These are phyloP conservation scores for Exophiala xenobiotica DNA, from an alignment of 2,329 filamentous ascomycete species.

Conservation along the genomic window DNA sequence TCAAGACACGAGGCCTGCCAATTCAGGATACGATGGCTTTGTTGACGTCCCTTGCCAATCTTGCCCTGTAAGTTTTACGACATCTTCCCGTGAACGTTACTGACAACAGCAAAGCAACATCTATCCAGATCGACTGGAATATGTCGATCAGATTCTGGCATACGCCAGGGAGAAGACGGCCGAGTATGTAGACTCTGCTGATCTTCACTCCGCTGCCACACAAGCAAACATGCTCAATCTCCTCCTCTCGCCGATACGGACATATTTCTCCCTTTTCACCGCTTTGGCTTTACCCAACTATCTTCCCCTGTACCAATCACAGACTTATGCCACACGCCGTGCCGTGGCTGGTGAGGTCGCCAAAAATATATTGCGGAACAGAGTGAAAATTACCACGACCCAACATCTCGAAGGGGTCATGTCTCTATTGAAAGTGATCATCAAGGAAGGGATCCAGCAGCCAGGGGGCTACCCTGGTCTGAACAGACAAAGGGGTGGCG, in stretches of 20 bases:
- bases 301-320: conserved; percentile 82
- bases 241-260: conserved; percentile 83
- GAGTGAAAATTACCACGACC: conserved; percentile 73
- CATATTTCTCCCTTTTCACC: conserved; percentile 94
- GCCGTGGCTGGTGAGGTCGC: conserved; percentile 89
- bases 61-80: conserved; percentile 65
- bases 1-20: conserved; percentile 84
- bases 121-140: conserved; percentile 77
- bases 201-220: conserved; percentile 81
- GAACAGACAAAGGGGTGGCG: conserved; percentile 68
- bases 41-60: conserved; percentile 87
- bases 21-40: conserved; percentile 94
- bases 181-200: conserved; percentile 91
- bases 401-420: conserved; percentile 85
- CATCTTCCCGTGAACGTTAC: conserved; percentile 14
- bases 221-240: conserved; percentile 88
- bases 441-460: conserved; percentile 85
- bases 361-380: conserved; percentile 76
- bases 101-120: conserved; percentile 64
- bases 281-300: conserved; percentile 89
- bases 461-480: conserved; percentile 81
- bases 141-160: conserved; percentile 88
- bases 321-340: conserved; percentile 87
- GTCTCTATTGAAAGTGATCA: conserved; percentile 83
- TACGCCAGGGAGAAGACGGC: conserved; percentile 84